These are phyloP conservation scores for Populus davidiana DNA, from an alignment of 345 rosid genomes.

Conservation along the genomic window DNA sequence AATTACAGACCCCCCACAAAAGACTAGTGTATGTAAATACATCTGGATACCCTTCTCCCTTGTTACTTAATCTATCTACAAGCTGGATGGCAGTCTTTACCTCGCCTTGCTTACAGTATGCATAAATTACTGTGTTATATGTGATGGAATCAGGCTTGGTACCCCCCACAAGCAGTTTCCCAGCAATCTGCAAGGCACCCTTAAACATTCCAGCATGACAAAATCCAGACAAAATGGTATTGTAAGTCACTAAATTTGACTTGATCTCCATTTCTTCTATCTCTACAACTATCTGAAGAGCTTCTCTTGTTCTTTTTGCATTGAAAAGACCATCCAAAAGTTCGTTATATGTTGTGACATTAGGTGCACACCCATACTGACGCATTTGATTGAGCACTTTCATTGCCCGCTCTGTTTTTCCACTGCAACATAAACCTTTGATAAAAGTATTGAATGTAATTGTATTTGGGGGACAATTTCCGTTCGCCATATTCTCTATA, in stretches of 20 bases:
- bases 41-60: constrained; percentile 60
- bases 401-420: constrained; percentile 62
- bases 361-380: constrained; percentile 49
- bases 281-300: constrained; percentile 44
- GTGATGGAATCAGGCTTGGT: constrained; percentile 57
- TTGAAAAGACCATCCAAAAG: constrained; percentile 57
- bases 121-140: constrained; percentile 49
- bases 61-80: constrained; percentile 36
- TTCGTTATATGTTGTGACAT: constrained; percentile 65
- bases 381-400: constrained; percentile 53
- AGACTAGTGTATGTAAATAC: constrained; percentile 58
- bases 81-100: constrained; percentile 43
- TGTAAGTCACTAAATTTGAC: constrained; percentile 55
- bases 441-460: constrained; percentile 65
- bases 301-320: constrained; percentile 43
- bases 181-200: constrained; percentile 52
- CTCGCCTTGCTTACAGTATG: constrained; percentile 53
- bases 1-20: constrained; percentile 61
- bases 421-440: constrained; percentile 59
- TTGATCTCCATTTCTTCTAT: constrained; percentile 44
- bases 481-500: constrained; percentile 51
- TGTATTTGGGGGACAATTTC: constrained; percentile 59
- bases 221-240: constrained; percentile 61
- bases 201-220: constrained; percentile 46
- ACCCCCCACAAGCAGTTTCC: constrained; percentile 60